Evolutionary conservation across 331 rosid species (phyloP), one percentile per base, ranked within the genome.

Genomic region (Quercus lobata): DNA sequence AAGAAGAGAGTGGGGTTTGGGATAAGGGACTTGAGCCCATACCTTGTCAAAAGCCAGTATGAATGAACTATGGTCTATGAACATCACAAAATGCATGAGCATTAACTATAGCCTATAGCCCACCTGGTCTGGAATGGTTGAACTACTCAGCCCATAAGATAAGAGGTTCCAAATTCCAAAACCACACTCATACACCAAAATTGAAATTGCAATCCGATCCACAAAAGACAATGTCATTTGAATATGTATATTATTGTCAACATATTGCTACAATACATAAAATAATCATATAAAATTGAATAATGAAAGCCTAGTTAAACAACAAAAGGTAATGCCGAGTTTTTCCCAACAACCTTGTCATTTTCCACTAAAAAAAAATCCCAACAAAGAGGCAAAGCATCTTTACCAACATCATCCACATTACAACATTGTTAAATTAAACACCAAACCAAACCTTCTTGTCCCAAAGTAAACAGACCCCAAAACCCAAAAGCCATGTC

Each of bases 401-500:
- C 84, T 52, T 62, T 1, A 69, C 7, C 60, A 3, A 65, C 32
- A 11, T 27, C 17, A 4, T 49, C 34, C 32, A 7, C 32, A 19
- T 60, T 17, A 65, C 21, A 30, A 16, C 41, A 24, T 25, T 19
- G 18, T 71, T 44, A 75, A 71, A 76, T 46, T 25, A 62, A 14
- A 14, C 3, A 1, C 14, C 32, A 58, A 77, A 55, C 15, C 11
- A 35, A 22, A 44, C 63, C 29, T 22, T 63, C 0, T 1, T 25
- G n/a, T 72, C 34, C 65, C 76, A 25, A 19, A 41, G 32, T 7
- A 63, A 11, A n/a, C 19, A 60, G 29, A 75, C 2, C 46, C 3
- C 46, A 41, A 37, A 37, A 5, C 35, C 30, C 79, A 62, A 53
- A 57, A 30, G 53, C 72, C 69, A 87, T 89, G 85, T 70, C 79